These are phyloP conservation scores for Carex scoparia DNA, from an alignment of 176 grass and related monocot species.

Conservation along the genomic window DNA sequence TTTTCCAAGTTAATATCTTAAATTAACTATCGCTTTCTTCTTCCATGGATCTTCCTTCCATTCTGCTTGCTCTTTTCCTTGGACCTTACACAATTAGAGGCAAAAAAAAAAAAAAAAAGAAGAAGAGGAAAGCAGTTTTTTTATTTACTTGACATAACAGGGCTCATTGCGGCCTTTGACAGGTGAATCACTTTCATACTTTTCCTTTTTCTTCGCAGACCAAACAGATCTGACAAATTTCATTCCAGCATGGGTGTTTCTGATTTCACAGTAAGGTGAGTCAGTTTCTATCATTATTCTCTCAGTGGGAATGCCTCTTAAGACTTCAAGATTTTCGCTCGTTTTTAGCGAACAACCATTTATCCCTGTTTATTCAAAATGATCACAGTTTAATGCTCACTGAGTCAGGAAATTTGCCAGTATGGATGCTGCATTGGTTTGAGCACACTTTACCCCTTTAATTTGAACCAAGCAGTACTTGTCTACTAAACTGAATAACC, in stretches of 20 bases:
- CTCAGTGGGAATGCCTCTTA: slow-evolving; percentile 66
- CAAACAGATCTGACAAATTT: slow-evolving; percentile 80
- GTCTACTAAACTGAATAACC: neutral
- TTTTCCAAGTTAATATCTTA: neutral
- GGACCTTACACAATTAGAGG: neutral
- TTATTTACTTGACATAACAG: slow-evolving; percentile 75
- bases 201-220: slow-evolving; percentile 96
- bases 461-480: neutral
- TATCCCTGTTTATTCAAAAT: slow-evolving; percentile 45
- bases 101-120: neutral
- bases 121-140: neutral
- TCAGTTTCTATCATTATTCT: slow-evolving; percentile 97
- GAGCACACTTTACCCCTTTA: neutral
- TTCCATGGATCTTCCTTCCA: neutral
- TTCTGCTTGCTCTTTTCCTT: neutral
- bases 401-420: neutral
- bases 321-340: slow-evolving; percentile 70
- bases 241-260: slow-evolving; percentile 82
- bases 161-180: slow-evolving; percentile 93
- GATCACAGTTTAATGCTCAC: neutral
- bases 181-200: slow-evolving; percentile 54
- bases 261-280: slow-evolving; percentile 94
- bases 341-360: slow-evolving; percentile 92
- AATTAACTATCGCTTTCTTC: neutral
- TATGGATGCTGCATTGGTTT: neutral